A percentile compares a stretch with the other conserved stretches of the same genome.
Evolutionary conservation across 495 filamentous ascomycete species (phyloP).

Genomic region (Pyrenopolyporus hunteri): DNA sequence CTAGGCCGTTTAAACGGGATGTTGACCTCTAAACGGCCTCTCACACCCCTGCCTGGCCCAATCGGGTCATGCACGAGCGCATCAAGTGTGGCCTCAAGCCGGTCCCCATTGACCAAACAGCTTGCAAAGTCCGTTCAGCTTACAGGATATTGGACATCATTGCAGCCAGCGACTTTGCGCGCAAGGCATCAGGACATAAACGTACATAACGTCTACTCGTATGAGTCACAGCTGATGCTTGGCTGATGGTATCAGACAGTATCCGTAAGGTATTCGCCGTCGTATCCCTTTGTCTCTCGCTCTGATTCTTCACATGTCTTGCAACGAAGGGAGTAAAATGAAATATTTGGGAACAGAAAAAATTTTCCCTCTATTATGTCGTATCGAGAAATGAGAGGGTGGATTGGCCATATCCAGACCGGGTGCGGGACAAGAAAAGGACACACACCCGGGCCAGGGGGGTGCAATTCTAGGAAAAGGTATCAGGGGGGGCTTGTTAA

Average conservation of each 20-base stretch:
- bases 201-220: slow-evolving; percentile 40
- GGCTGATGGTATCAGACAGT: slow-evolving; percentile 28
- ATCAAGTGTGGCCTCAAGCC: slow-evolving; percentile 41
- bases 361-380: slow-evolving; percentile 45
- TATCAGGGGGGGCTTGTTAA: slow-evolving; percentile 35
- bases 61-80: slow-evolving; percentile 47
- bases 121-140: slow-evolving; percentile 41
- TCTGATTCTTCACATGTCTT: slow-evolving; percentile 11
- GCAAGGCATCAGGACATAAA: slow-evolving; percentile 50
- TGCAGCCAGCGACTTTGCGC: slow-evolving; percentile 46
- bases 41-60: slow-evolving; percentile 25
- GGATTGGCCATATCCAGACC: slow-evolving; percentile 29
- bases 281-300: slow-evolving; percentile 10
- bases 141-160: slow-evolving; percentile 56
- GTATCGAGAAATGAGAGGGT: slow-evolving; percentile 44
- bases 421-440: slow-evolving; percentile 34
- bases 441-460: slow-evolving; percentile 38
- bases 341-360: slow-evolving; percentile 41
- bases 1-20: slow-evolving; percentile 27
- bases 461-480: slow-evolving; percentile 46
- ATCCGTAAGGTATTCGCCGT: slow-evolving; percentile 17
- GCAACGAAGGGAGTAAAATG: slow-evolving; percentile 35
- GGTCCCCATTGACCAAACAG: slow-evolving; percentile 49
- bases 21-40: slow-evolving; percentile 10
- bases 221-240: slow-evolving; percentile 45